Base-by-base conservation (phyloP, 495 filamentous ascomycete genomes). In the Talaromyces adpressus region DNA sequence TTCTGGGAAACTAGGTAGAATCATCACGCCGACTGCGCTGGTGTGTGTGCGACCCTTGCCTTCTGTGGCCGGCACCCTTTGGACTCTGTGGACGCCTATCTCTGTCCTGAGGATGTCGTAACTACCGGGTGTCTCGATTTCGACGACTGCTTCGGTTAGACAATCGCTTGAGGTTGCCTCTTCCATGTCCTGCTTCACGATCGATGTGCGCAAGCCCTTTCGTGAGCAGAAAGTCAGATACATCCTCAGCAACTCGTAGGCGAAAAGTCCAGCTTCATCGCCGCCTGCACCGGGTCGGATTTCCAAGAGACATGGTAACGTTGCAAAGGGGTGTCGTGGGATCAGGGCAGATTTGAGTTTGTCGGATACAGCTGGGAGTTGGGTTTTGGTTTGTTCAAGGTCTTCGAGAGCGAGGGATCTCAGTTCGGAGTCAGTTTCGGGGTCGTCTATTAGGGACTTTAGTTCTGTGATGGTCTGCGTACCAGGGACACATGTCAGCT, bases 261-360 rank as follows among this genome's bases (percentile, higher is more conserved):
- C 91, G 66, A 98, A 98, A 62, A 96, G 81, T 12, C 88, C 88
- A 2, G 93, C 93, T 73, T 98, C 94, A 64, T 88, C 86, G 16
- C 94, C 94, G 51, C 94, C 94, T n/a, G 91, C 92, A 2, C 94
- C 94, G 6, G 94, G 94, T 3, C 92, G 85, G 39, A 98, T 89
- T 73, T 98, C 94, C 41, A 98, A 72, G 41, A 98, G 79, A 67
- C 93, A 97, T 49, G 92, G 91, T 66, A 98, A 85, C 62, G 91
- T 83, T n/a, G 91, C 91, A 70, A 98, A 98, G 5, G 95, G 93
- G 70, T 98, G 92, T 57, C 85, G 84, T 6, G 93, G 93, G 34
- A 96, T 87, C 59, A 98, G 84, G 14, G 89, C 81, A 18, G 82
- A 82, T 45, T 89, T 89, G 9, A 98, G 79, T 32, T 82, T 81